These are phyloP conservation scores for Peterozyma xylosa DNA, from an alignment of 805 yeast species.

Conservation along the genomic window DNA sequence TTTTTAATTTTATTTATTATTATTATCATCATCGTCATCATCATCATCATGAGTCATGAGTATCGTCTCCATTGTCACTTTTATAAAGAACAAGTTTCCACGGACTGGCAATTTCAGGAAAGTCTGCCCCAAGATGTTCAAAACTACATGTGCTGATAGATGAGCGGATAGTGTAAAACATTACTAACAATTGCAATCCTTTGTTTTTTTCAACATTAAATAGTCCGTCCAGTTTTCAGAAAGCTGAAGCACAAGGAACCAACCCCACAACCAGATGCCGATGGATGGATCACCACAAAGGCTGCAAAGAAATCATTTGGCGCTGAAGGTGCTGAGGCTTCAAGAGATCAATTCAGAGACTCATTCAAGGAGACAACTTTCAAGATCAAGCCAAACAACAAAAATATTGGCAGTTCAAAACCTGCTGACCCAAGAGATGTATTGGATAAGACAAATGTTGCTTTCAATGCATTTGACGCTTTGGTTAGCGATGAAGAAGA, in stretches of 20 bases:
- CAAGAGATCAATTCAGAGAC: slow-evolving; percentile 37
- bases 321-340: slow-evolving; percentile 39
- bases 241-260: slow-evolving; percentile 43
- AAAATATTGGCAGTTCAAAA: slow-evolving; percentile 66
- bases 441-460: slow-evolving; percentile 53
- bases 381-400: slow-evolving; percentile 63
- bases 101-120: too few relatives aligned
- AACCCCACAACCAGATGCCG: slow-evolving; percentile 56
- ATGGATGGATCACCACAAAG: slow-evolving; percentile 73
- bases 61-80: too few relatives aligned
- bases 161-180: too few relatives aligned
- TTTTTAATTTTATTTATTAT: not conserved
- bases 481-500: slow-evolving; percentile 54
- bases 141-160: too few relatives aligned
- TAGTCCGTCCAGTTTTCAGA: slow-evolving; percentile 44
- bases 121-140: too few relatives aligned
- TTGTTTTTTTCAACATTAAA: too few relatives aligned
- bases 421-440: slow-evolving; percentile 70
- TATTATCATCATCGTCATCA: not conserved
- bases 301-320: slow-evolving; percentile 35
- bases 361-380: slow-evolving; percentile 38
- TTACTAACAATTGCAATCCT: too few relatives aligned
- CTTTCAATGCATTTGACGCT: slow-evolving; percentile 80
- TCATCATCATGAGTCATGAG: not conserved
- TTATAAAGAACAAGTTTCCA: too few relatives aligned